Evolutionary conservation across 805 yeast genomes (phyloP).

Genomic region (Saturnispora hagleri): DNA sequence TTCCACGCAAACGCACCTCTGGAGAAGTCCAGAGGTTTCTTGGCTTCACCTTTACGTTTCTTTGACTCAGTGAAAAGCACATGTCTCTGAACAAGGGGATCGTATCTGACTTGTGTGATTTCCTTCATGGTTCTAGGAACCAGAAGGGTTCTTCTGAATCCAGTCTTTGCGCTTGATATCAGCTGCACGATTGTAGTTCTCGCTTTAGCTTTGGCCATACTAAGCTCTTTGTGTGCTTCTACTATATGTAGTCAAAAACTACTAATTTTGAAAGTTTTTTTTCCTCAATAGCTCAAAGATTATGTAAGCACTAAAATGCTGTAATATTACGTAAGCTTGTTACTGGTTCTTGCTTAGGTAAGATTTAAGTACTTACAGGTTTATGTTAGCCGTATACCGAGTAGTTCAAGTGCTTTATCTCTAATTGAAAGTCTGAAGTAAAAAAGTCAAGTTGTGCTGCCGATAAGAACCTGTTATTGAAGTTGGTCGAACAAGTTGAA

Average conservation of each 20-base stretch:
- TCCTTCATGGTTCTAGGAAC: slow-evolving; percentile 76
- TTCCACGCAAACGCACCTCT: slow-evolving; percentile 33
- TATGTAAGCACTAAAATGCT: background rate
- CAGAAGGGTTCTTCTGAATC: slow-evolving; percentile 69
- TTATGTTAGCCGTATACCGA: no score
- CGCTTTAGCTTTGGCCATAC: slow-evolving; percentile 48
- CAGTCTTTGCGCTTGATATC: slow-evolving; percentile 85
- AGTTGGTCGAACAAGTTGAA: no score
- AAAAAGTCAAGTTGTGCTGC: no score
- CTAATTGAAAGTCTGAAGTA: no score
- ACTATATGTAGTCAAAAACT: no score
- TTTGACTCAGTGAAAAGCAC: slow-evolving; percentile 83
- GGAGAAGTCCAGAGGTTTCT: slow-evolving; percentile 39
- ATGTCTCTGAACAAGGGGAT: slow-evolving; percentile 82
- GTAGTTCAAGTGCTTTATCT: no score
- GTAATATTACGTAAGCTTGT: no score
- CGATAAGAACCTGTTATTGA: no score
- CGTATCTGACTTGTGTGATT: slow-evolving; percentile 77
- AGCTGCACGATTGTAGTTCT: slow-evolving; percentile 78
- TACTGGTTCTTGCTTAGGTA: no score
- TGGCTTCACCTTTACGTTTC: slow-evolving; percentile 64
- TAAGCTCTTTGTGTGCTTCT: background rate
- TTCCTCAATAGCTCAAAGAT: background rate
- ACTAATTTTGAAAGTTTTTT: no score
- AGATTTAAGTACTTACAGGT: no score